These are phyloP conservation scores for Rhodosporidiobolus odoratus DNA, from an alignment of 768 basidiomycete species.

Conservation along the genomic window DNA sequence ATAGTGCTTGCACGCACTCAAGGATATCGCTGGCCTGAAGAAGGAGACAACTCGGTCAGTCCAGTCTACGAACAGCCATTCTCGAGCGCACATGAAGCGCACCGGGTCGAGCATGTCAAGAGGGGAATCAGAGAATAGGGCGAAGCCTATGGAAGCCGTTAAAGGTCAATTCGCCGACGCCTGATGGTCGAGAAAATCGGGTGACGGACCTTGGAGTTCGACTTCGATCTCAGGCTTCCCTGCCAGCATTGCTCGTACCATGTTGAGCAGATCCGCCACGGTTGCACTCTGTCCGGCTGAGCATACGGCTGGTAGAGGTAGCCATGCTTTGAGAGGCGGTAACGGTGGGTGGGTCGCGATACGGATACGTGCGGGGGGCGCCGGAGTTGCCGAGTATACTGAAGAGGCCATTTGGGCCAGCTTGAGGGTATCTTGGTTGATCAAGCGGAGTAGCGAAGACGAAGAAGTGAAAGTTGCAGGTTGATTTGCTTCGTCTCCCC, in stretches of 20 bases:
- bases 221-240: not conserved
- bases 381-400: conserved; percentile 3
- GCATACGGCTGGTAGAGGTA: conserved; percentile 11
- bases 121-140: conserved; percentile 12
- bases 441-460: not conserved
- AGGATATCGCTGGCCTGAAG: conserved; percentile 32
- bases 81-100: not conserved
- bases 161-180: not conserved
- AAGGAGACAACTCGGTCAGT: not conserved
- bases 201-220: conserved; percentile 25
- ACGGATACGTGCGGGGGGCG: conserved; percentile 29
- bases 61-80: fast-evolving
- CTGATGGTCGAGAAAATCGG: not conserved
- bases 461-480: too few species aligned
- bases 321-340: conserved; percentile 23
- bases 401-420: conserved; percentile 3
- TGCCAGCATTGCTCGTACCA: not conserved
- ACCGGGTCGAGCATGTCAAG: conserved; percentile 29
- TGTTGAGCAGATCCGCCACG: not conserved
- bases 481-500: too few species aligned
- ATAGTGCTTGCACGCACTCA: conserved; percentile 9
- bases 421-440: not conserved
- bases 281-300: not conserved
- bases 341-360: conserved; percentile 31
- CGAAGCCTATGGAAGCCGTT: conserved; percentile 1